Conservation (phyloP, 2,329 filamentous ascomycete species). For the Geosmithia putterillii region DNA sequence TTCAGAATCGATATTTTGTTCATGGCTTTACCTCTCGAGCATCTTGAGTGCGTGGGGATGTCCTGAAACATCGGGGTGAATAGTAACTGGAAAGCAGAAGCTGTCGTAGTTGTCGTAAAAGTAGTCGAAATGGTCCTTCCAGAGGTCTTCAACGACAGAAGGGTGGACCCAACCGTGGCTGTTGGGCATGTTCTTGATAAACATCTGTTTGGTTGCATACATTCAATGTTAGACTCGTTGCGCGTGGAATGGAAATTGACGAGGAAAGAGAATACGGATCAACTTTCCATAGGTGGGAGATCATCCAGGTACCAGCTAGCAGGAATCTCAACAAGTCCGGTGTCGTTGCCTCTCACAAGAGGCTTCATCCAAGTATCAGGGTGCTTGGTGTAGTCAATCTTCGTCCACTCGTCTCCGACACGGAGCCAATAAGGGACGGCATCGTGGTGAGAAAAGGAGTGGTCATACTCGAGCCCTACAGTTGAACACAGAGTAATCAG, state of each 20-base stretch:
- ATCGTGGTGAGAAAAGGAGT: slow-evolving; percentile 53
- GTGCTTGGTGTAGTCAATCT: slow-evolving; percentile 52
- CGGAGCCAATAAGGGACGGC: slow-evolving; percentile 51
- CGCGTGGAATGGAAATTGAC: no score
- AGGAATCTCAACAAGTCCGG: slow-evolving; percentile 53
- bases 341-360: slow-evolving; percentile 41
- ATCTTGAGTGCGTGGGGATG: slow-evolving; percentile 61
- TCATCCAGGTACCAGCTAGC: slow-evolving; percentile 49
- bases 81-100: slow-evolving; percentile 67
- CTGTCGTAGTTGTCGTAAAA: slow-evolving; percentile 68
- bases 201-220: no score
- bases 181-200: slow-evolving; percentile 54
- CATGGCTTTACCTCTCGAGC: slow-evolving; percentile 57
- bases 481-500: no score
- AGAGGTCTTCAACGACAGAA: slow-evolving; percentile 51
- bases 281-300: slow-evolving; percentile 53
- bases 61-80: slow-evolving; percentile 63
- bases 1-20: no score
- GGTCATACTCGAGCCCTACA: slow-evolving; percentile 63
- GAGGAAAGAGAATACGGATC: no score
- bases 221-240: no score
- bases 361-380: slow-evolving; percentile 57
- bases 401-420: slow-evolving; percentile 51
- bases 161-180: slow-evolving; percentile 48
- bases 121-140: slow-evolving; percentile 58